phyloP scores from a whole-genome alignment of 345 rosid genomes.

The Linum tenue region DNA sequence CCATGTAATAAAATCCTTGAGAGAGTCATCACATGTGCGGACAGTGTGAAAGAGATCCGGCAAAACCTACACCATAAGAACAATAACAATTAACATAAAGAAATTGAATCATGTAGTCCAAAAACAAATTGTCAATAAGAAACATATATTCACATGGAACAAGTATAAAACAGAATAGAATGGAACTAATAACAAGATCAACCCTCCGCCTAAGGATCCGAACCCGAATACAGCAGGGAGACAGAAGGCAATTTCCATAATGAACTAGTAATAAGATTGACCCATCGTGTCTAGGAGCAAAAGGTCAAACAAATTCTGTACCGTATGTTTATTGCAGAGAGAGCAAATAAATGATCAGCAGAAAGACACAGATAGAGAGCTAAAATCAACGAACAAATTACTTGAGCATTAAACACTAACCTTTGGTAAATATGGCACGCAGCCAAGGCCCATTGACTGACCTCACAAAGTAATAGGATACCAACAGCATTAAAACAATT shows the following conservation, averaged over 20 bases:
- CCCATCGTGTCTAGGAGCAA: background rate
- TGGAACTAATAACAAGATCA: background rate
- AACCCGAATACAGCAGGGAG: background rate
- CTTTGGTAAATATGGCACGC: constrained; percentile 96
- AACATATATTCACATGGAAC: background rate
- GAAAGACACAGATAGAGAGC: background rate
- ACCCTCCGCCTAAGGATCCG: background rate
- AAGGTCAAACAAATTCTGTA: background rate
- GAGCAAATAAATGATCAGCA: background rate
- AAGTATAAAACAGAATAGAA: no score
- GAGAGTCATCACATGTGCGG: constrained; percentile 78
- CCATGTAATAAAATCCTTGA: constrained; percentile 97
- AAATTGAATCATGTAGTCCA: background rate
- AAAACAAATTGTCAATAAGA: background rate
- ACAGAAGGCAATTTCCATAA: background rate
- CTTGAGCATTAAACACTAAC: constrained; percentile 34
- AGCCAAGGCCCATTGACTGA: constrained; percentile 95
- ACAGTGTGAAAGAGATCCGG: constrained; percentile 96
- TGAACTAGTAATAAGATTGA: background rate
- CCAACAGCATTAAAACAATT: constrained; percentile 2
- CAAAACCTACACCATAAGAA: constrained; percentile 49
- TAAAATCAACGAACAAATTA: background rate
- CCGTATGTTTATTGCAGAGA: background rate
- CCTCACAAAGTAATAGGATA: constrained; percentile 36
- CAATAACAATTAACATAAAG: background rate